Evolutionary conservation across 345 rosid species (phyloP), one percentile per base, ranked within the genome.

Genomic region (Eucalyptus caleyi): DNA sequence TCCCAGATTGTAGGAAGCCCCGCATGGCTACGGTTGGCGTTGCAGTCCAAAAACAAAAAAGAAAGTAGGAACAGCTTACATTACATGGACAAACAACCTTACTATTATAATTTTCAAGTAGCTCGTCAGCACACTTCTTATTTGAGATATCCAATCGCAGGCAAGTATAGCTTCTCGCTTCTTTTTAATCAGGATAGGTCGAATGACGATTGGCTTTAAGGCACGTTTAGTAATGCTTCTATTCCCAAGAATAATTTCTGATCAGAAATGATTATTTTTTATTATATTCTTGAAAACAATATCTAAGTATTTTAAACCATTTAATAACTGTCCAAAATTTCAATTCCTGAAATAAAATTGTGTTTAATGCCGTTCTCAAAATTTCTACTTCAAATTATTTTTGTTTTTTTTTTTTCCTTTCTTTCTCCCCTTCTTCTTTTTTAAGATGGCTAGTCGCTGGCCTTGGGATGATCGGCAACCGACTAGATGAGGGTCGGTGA

Each of bases 371-470:
- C 2, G 3, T 50, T 50, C 6, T 50, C 3, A 50, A 50, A 50
- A 50, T 15, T 50, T 50, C 0, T 15, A 50, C 51, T 50, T 50
- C 51, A 50, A 50, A 15, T 50, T 5, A 49, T 50, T 50, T 50
- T 50, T 49, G n/a, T 49, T 49, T 49, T 49, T 49, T 4, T 12
- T 13, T 49, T 49, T 13, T 13, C 2, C 16, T 49, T 49, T 49
- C 6, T 49, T 49, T 49, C 50, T 50, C 16, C 50, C 50, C 6
- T 50, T 50, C 16, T 50, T 13, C 51, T 50, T 50, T 18, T 50
- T 50, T 0, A 14, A 14, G 51, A 0, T 15, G 51, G 51, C 51
- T 0, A 1, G 1, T 50, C 7, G 0, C 6, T 0, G 3, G 0
- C 51, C 51, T 50, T 50, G 18, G 51, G 18, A 50, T 50, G 3